Evolutionary conservation across 176 grass and related monocot genomes (phyloP).

Genomic region (Pharus latifolius): DNA sequence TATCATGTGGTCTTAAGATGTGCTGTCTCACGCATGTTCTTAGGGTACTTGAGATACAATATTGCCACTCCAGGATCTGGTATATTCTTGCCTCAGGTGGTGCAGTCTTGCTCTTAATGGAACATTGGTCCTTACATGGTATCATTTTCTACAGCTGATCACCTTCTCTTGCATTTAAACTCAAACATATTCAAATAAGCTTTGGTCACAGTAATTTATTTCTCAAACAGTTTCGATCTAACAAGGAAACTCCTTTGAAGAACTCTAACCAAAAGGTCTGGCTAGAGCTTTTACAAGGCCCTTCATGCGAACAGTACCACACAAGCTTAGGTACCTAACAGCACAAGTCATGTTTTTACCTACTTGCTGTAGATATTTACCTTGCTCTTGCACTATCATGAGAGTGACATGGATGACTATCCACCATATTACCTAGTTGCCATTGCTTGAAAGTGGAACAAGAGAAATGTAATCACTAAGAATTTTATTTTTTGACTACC

Average conservation of each 20-base stretch:
- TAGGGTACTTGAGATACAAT: not conserved
- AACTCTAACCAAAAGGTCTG: not conserved
- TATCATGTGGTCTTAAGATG: not conserved
- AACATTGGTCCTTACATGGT: not conserved
- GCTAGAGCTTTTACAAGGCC: not conserved
- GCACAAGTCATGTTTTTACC: not conserved
- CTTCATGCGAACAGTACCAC: not conserved
- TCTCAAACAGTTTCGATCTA: not conserved
- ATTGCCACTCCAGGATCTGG: not conserved
- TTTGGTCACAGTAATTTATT: not conserved
- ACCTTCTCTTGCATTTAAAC: not conserved
- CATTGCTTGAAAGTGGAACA: constrained; percentile 32
- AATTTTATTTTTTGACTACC: constrained; percentile 1
- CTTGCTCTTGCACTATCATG: not conserved
- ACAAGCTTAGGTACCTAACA: not conserved
- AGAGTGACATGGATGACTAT: constrained; percentile 8
- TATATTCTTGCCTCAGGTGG: not conserved
- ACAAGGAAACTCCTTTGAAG: not conserved
- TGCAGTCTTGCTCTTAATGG: not conserved
- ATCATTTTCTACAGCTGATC: not conserved
- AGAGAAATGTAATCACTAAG: constrained; percentile 9
- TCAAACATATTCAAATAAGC: not conserved
- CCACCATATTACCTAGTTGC: constrained; percentile 11
- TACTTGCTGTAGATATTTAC: constrained; percentile 14
- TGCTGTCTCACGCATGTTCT: not conserved